Conservation (phyloP, 257 asterid species). For the Asclepias syriaca region DNA sequence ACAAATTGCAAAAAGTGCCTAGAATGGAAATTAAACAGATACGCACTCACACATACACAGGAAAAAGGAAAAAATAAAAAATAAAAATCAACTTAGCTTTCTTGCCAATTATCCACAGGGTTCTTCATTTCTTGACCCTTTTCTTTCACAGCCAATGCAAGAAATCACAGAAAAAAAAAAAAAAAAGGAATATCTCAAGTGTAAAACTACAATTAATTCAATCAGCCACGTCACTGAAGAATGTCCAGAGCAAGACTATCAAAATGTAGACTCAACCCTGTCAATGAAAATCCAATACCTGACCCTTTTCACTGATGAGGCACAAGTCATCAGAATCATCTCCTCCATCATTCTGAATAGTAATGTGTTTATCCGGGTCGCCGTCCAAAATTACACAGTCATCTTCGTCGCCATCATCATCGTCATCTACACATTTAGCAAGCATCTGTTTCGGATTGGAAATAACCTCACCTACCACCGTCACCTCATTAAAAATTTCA, state of each 20-base stretch:
- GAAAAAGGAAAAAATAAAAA: no score
- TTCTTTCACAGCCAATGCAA: not conserved
- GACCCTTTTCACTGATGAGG: slow-evolving; percentile 77
- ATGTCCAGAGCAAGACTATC: not conserved
- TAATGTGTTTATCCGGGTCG: slow-evolving; percentile 51
- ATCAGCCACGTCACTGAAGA: not conserved
- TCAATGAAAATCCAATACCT: slow-evolving; percentile 36
- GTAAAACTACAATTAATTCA: not conserved
- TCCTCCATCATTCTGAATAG: slow-evolving; percentile 21
- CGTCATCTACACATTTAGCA: slow-evolving; percentile 8
- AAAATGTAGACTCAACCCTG: not conserved
- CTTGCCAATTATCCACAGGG: not conserved
- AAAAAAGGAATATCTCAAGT: not conserved
- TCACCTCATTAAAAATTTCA: slow-evolving; percentile 43
- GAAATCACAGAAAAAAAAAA: not conserved
- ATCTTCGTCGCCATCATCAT: slow-evolving; percentile 43
- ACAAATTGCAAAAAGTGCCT: not conserved
- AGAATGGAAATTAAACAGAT: not conserved
- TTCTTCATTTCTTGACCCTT: not conserved
- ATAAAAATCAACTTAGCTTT: not conserved
- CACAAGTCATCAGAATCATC: slow-evolving; percentile 61
- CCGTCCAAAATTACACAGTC: slow-evolving; percentile 78
- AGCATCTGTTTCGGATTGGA: slow-evolving; percentile 21
- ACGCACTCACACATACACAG: no score
- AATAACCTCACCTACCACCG: slow-evolving; percentile 38